A percentile compares a stretch with the other conserved stretches of the same genome.
phyloP scores from a whole-genome alignment of 805 yeast genomes.

The Lipomyces anomalus region DNA sequence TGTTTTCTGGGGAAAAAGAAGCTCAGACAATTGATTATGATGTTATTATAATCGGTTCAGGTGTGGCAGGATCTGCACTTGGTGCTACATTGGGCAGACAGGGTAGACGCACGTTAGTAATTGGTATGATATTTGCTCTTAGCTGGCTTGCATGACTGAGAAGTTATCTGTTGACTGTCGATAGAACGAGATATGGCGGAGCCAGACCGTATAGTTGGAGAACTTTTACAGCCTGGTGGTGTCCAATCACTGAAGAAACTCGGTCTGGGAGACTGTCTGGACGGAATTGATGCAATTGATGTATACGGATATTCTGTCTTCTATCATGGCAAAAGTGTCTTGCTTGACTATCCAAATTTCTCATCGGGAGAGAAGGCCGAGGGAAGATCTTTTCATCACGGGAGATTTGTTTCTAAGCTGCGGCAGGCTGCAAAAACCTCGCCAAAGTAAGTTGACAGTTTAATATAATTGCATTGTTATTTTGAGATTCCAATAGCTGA shows the following conservation, averaged over 20 bases:
- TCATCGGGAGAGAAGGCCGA: conserved; percentile 32
- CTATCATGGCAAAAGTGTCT: conserved; percentile 51
- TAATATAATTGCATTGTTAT: too few species aligned
- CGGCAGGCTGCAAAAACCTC: conserved; percentile 64
- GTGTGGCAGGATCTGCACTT: conserved; percentile 90
- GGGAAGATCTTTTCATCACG: conserved; percentile 93
- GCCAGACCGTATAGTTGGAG: conserved; percentile 97
- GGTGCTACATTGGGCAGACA: conserved; percentile 87
- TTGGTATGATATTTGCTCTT: conserved; percentile 27
- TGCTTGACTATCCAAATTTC: conserved; percentile 58
- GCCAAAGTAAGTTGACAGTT: conserved; percentile 30
- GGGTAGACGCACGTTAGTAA: conserved; percentile 71
- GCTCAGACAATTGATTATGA: too few species aligned
- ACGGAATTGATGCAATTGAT: conserved; percentile 69
- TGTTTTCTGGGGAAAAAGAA: too few species aligned
- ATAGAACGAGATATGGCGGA: conserved; percentile 80
- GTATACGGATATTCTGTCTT: conserved; percentile 78
- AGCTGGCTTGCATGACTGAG: neutral
- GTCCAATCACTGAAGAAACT: conserved; percentile 71
- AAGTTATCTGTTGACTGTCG: conserved; percentile 33
- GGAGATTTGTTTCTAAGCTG: conserved; percentile 73
- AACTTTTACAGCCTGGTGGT: conserved; percentile 96
- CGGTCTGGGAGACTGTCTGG: conserved; percentile 73
- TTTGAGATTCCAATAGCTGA: neutral
- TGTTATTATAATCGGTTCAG: conserved; percentile 95